A percentile compares a stretch with the other conserved stretches of the same genome.
Evolutionary conservation across 257 asterid genomes (phyloP).

Genomic region (Knoxia roxburghii): DNA sequence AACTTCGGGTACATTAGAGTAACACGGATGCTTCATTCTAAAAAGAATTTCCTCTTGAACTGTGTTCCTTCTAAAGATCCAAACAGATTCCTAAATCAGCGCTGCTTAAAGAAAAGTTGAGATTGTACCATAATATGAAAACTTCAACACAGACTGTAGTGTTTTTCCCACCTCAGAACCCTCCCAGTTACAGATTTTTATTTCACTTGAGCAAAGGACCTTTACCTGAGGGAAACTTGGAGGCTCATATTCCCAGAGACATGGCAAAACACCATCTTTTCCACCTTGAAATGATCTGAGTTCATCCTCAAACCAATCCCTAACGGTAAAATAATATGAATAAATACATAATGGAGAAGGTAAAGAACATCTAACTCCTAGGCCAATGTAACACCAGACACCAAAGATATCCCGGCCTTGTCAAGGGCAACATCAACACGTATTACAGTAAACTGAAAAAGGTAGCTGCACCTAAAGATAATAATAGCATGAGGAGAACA

Average conservation of each 20-base stretch:
- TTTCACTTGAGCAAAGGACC: conserved; percentile 5
- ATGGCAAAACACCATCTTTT: conserved; percentile 84
- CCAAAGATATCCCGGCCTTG: neutral
- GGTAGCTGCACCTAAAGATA: conserved; percentile 15
- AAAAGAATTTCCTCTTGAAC: neutral
- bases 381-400: neutral
- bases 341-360: conserved; percentile 17
- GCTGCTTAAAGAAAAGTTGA: neutral
- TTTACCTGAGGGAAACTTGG: conserved; percentile 97
- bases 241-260: conserved; percentile 92
- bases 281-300: conserved; percentile 99
- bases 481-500: conserved; percentile 14
- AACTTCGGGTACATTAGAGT: neutral
- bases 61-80: neutral
- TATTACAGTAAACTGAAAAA: conserved; percentile 1
- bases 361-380: conserved; percentile 7
- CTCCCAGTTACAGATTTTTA: neutral
- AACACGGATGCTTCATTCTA: neutral
- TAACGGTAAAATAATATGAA: conserved; percentile 7
- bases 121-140: neutral
- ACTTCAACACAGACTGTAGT: neutral
- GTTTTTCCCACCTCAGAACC: neutral
- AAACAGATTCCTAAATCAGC: neutral
- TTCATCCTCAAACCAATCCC: conserved; percentile 98
- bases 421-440: neutral